These are phyloP conservation scores for Linum lewisii DNA, from an alignment of 345 rosid genomes.

Conservation along the genomic window DNA sequence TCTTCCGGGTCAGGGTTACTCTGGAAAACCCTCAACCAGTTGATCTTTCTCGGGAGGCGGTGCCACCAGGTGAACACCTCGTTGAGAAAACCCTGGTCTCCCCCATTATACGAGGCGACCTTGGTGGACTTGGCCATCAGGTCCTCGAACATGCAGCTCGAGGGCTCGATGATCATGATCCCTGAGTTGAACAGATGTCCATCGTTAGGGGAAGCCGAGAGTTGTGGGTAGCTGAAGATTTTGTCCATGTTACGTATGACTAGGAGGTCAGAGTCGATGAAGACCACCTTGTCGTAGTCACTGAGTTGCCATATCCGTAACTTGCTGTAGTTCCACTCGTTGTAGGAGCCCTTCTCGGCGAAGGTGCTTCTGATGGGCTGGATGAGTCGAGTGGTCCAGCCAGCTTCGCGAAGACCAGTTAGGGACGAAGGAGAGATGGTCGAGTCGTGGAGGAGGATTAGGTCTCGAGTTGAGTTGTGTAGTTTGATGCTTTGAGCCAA, in stretches of 20 bases:
- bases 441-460: slow-evolving; percentile 64
- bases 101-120: slow-evolving; percentile 60
- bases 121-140: slow-evolving; percentile 33
- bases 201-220: slow-evolving; percentile 51
- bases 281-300: slow-evolving; percentile 53
- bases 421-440: slow-evolving; percentile 35
- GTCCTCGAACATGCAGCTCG: slow-evolving; percentile 47
- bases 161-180: slow-evolving; percentile 82
- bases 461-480: slow-evolving; percentile 35
- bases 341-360: slow-evolving; percentile 45
- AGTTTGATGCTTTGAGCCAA: slow-evolving; percentile 68
- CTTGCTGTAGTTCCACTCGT: slow-evolving; percentile 90
- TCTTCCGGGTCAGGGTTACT: neutral
- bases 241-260: slow-evolving; percentile 43
- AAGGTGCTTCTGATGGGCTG: slow-evolving; percentile 56
- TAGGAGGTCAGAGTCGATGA: slow-evolving; percentile 66
- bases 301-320: slow-evolving; percentile 61
- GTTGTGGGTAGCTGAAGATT: slow-evolving; percentile 48
- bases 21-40: slow-evolving; percentile 38
- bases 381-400: slow-evolving; percentile 48
- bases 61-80: slow-evolving; percentile 90
- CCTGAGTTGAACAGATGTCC: slow-evolving; percentile 59
- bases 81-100: slow-evolving; percentile 83
- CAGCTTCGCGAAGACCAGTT: slow-evolving; percentile 42
- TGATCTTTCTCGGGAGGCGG: slow-evolving; percentile 42